Evolutionary conservation across 2,329 filamentous ascomycete species (phyloP).

Genomic region (Colletotrichum cuscutae): DNA sequence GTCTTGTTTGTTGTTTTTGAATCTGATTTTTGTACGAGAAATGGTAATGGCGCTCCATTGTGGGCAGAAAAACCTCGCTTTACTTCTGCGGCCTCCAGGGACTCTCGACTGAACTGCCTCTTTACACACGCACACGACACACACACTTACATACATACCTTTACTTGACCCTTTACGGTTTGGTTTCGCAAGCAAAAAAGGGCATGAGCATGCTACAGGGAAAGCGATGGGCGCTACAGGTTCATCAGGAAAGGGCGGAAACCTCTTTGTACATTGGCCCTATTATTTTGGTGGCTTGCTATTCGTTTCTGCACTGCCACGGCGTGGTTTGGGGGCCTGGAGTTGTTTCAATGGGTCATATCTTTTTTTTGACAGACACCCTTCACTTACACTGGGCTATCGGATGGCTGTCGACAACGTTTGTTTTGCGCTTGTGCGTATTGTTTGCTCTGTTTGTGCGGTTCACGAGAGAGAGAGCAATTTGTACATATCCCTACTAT

Average conservation of each 20-base stretch:
- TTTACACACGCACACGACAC: not conserved
- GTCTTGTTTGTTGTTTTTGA: slow-evolving; percentile 23
- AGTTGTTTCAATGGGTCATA: not conserved
- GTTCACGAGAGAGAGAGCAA: not conserved
- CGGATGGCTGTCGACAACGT: not conserved
- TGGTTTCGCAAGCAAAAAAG: slow-evolving; percentile 30
- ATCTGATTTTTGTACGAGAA: slow-evolving; percentile 7
- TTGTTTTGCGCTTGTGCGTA: not conserved
- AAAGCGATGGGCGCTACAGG: slow-evolving; percentile 26
- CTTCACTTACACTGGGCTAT: slow-evolving; percentile 2
- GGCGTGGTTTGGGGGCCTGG: slow-evolving; percentile 4
- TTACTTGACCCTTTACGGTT: slow-evolving; percentile 2
- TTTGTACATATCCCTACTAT: not conserved
- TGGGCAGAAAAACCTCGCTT: slow-evolving; percentile 6
- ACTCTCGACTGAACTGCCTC: not conserved
- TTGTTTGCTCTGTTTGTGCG: not conserved
- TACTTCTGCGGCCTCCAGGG: not conserved
- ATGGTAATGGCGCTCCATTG: slow-evolving; percentile 26
- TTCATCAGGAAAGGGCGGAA: not conserved
- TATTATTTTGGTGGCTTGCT: not conserved
- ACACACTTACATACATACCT: not conserved
- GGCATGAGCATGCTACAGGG: slow-evolving; percentile 14
- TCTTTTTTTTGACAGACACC: not conserved
- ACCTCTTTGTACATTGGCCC: slow-evolving; percentile 21
- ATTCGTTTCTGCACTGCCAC: not conserved